phyloP scores from a whole-genome alignment of 208 protist species.

The Acanthamoeba sp. region DNA sequence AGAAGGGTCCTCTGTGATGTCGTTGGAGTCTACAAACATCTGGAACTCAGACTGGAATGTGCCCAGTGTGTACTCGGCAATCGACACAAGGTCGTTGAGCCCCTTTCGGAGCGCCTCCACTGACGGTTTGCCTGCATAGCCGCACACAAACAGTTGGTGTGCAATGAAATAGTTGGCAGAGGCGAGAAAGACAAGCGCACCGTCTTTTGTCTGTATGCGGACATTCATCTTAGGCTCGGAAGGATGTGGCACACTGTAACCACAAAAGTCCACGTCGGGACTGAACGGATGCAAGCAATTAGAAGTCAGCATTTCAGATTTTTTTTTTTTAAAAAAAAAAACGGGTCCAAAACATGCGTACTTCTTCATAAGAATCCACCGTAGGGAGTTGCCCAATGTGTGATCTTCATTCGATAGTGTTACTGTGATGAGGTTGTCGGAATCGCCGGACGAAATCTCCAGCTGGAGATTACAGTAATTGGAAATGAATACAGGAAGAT shows the following conservation, averaged over 20 bases:
- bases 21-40: conserved; percentile 39
- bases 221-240: conserved; percentile 69
- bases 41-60: conserved; percentile 41
- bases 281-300: neutral
- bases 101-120: conserved; percentile 54
- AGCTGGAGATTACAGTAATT: neutral
- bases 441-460: conserved; percentile 6
- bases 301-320: neutral
- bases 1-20: conserved; percentile 19
- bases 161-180: too few relatives aligned
- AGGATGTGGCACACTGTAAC: conserved; percentile 71
- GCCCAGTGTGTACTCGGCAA: conserved; percentile 53
- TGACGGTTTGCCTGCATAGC: conserved; percentile 8
- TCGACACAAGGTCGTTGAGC: conserved; percentile 59
- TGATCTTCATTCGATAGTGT: conserved; percentile 56
- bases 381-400: conserved; percentile 66
- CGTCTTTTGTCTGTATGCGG: conserved; percentile 50
- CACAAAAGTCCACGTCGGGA: conserved; percentile 72
- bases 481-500: neutral
- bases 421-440: conserved; percentile 48
- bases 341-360: neutral
- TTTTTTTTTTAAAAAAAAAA: neutral
- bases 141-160: neutral
- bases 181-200: neutral
- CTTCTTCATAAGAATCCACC: conserved; percentile 71